Base-by-base conservation (phyloP, 805 yeast genomes). In the Saccharomycopsis amapae region DNA sequence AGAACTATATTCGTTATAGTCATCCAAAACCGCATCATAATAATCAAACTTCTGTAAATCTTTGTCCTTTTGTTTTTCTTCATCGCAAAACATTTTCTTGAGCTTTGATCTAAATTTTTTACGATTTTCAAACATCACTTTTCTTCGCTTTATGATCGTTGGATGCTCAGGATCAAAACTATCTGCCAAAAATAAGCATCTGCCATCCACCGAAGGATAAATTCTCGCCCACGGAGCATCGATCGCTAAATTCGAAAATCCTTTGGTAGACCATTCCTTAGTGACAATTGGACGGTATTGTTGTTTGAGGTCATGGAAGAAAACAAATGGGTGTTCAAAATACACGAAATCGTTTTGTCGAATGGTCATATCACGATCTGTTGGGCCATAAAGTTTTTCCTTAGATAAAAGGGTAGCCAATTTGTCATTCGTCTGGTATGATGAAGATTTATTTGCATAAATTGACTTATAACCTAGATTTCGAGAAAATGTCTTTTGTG, bases 311-410 rank as follows among this genome's bases (percentile, higher is more conserved):
- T 93, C 98, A 64, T 82, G 90, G 32, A 87, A 81, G 53, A 82
- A 79, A 23, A 87, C 66, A 62, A 80, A 87, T 5, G 81, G 77
- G 32, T 81, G 79, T 42, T 79, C 79, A 62, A 93, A 85, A 60
- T 85, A 85, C 58, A 81, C 80, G 56, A 83, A 75, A 59, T 90
- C 96, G 55, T 85, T 95, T 46, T 96, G 70, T 53, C 74, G 79
- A 2, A 94, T 93, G 51, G 71, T 74, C 10, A 94, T 93, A 60
- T 89, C 96, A 53, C 95, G 75, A 61, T 89, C 97, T 31, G 82
- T 75, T 0, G 95, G 84, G 10, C 96, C 97, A 60, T 77, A 79
- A 12, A 85, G 64, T 57, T 85, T 85, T 59, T 93, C 98, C 58
- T 86, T 88, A 52, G 80, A 79, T 55, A 90, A 71, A 52, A 90